A percentile compares a stretch with the other conserved stretches of the same genome.
Evolutionary conservation across 768 basidiomycete genomes (phyloP).

Genomic region (Crucibulum laeve): DNA sequence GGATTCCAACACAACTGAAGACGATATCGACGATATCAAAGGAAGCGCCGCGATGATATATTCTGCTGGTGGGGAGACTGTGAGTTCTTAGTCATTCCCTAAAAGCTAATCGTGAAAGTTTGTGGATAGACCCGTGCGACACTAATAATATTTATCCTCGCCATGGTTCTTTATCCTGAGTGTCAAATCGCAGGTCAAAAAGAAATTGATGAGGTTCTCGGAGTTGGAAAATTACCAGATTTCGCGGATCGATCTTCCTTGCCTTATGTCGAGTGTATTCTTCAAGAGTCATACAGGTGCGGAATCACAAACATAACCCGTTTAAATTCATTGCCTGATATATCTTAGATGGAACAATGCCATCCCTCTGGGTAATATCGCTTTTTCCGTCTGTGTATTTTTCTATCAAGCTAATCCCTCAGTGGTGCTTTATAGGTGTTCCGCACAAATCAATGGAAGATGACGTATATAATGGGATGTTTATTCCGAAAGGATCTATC

Average conservation of each 20-base stretch:
- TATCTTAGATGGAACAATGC: not conserved
- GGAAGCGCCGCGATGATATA: conserved; percentile 7
- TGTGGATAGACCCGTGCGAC: not conserved
- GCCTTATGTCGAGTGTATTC: not conserved
- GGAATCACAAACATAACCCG: not conserved
- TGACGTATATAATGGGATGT: conserved; percentile 1
- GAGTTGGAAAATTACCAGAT: not conserved
- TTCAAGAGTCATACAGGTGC: conserved; percentile 1
- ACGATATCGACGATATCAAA: conserved; percentile 8
- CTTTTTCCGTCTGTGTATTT: too few species aligned
- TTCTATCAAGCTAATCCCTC: too few species aligned
- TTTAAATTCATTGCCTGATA: not conserved
- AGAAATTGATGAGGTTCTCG: not conserved
- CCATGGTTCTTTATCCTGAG: conserved; percentile 4
- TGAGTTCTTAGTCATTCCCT: not conserved
- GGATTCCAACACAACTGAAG: conserved; percentile 1
- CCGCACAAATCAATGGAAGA: not conserved
- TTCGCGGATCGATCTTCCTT: not conserved
- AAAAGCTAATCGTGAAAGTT: not conserved
- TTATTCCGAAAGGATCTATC: not conserved
- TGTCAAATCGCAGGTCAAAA: not conserved
- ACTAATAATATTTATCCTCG: not conserved
- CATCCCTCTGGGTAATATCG: too few species aligned
- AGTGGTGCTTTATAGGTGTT: too few species aligned
- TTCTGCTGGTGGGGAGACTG: conserved; percentile 12